Evolutionary conservation across 169 alveolate genomes (phyloP).

Genomic region (Ophryocystis elektroscirrha): DNA sequence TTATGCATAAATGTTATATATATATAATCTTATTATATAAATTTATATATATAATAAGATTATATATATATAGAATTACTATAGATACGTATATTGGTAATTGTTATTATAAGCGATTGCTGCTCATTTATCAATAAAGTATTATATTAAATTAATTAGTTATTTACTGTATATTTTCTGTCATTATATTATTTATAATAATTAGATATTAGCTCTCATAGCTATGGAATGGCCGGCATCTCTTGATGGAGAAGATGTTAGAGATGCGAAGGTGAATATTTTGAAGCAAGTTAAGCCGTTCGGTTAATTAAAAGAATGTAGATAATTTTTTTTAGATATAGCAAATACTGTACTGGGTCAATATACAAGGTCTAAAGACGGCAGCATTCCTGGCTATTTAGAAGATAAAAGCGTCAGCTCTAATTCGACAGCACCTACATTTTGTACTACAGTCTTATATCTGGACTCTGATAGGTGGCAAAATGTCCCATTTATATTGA

Average conservation of each 20-base stretch:
- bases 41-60: no score
- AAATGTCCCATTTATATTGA: constrained; percentile 32
- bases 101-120: no score
- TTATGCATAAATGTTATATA: no score
- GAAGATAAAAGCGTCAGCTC: constrained; percentile 29
- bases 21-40: no score
- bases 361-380: constrained; percentile 22
- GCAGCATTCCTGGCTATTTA: constrained; percentile 12
- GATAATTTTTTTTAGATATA: constrained; percentile 7
- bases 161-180: no score
- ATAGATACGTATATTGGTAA: no score
- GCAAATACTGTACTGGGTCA: constrained; percentile 33
- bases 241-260: constrained; percentile 23
- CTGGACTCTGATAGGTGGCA: constrained; percentile 30
- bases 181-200: no score
- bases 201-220: constrained; percentile 21
- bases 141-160: no score
- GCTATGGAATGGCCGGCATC: constrained; percentile 37
- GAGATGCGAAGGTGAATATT: constrained; percentile 33
- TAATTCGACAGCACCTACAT: constrained; percentile 32
- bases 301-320: not conserved
- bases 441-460: constrained; percentile 27
- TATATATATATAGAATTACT: no score
- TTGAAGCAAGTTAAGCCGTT: constrained; percentile 27
- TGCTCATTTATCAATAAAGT: no score